Evolutionary conservation across 257 asterid species (phyloP).

Genomic region (Plectranthus barbatus): DNA sequence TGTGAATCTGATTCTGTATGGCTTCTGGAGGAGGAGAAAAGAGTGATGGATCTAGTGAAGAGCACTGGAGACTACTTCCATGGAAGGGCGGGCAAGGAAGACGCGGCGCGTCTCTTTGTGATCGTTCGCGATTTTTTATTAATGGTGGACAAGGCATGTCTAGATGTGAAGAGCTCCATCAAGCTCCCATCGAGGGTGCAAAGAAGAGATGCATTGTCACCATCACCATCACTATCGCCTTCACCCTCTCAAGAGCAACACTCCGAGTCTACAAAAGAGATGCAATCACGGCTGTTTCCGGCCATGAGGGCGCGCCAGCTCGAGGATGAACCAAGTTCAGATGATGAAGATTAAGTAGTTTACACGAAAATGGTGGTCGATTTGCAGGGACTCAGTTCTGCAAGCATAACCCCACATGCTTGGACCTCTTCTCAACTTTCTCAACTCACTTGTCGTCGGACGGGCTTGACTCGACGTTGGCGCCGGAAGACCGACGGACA

Average conservation of each 20-base stretch:
- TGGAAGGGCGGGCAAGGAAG: slow-evolving; percentile 67
- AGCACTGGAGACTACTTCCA: slow-evolving; percentile 86
- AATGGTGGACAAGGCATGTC: slow-evolving; percentile 71
- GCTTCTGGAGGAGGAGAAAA: slow-evolving; percentile 55
- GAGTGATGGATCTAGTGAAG: slow-evolving; percentile 60
- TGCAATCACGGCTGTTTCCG: slow-evolving; percentile 51
- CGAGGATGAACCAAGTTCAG: slow-evolving; percentile 56
- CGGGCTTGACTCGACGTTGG: neutral
- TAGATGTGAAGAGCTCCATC: slow-evolving; percentile 36
- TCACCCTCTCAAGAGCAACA: slow-evolving; percentile 45
- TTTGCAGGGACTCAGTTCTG: neutral
- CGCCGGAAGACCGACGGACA: neutral
- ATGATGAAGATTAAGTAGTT: slow-evolving; percentile 38
- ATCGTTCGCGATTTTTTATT: slow-evolving; percentile 68
- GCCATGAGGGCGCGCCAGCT: slow-evolving; percentile 52
- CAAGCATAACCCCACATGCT: neutral
- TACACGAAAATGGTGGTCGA: neutral
- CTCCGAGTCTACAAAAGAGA: slow-evolving; percentile 35
- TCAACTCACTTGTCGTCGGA: neutral
- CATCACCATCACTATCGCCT: slow-evolving; percentile 22
- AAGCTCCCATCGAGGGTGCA: slow-evolving; percentile 28
- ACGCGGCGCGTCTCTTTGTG: slow-evolving; percentile 53
- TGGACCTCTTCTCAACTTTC: neutral
- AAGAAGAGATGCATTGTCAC: slow-evolving; percentile 30
- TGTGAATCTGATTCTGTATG: slow-evolving; percentile 43